Evolutionary conservation across 169 alveolate species (phyloP).

Genomic region (Cryptosporidium felis): DNA sequence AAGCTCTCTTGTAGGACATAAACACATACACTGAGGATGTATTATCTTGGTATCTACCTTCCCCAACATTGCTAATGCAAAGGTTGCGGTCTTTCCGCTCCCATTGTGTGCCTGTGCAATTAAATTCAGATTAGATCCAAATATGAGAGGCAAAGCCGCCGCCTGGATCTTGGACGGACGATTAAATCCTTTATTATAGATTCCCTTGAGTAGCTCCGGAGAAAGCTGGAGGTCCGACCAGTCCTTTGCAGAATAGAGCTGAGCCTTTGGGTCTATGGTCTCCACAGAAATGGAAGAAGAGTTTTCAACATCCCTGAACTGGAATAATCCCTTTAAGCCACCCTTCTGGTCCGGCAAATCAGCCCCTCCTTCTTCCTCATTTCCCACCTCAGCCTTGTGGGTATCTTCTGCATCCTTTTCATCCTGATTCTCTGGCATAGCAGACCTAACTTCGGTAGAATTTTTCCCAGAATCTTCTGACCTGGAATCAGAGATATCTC

Average conservation of each 20-base stretch:
- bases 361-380: neutral
- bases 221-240: slow-evolving; percentile 78
- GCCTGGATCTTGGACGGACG: slow-evolving; percentile 85
- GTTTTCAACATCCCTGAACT: slow-evolving; percentile 49
- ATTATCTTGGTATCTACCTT: slow-evolving; percentile 82
- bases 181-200: slow-evolving; percentile 73
- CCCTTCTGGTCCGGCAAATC: neutral
- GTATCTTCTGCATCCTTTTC: slow-evolving; percentile 67
- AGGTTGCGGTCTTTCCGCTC: slow-evolving; percentile 97
- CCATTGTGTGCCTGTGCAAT: slow-evolving; percentile 97
- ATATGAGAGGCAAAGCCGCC: slow-evolving; percentile 82
- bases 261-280: slow-evolving; percentile 38
- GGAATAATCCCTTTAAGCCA: neutral
- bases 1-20: slow-evolving; percentile 97
- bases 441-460: neutral
- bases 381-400: slow-evolving; percentile 3
- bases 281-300: slow-evolving; percentile 60
- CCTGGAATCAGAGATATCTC: slow-evolving; percentile 6
- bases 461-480: neutral
- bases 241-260: slow-evolving; percentile 74
- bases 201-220: slow-evolving; percentile 74
- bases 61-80: slow-evolving; percentile 91
- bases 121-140: slow-evolving; percentile 77
- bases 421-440: slow-evolving; percentile 43
- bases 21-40: slow-evolving; percentile 85